These are phyloP conservation scores for Acanthamoeba polyphaga DNA, from an alignment of 208 protist species.

Conservation along the genomic window DNA sequence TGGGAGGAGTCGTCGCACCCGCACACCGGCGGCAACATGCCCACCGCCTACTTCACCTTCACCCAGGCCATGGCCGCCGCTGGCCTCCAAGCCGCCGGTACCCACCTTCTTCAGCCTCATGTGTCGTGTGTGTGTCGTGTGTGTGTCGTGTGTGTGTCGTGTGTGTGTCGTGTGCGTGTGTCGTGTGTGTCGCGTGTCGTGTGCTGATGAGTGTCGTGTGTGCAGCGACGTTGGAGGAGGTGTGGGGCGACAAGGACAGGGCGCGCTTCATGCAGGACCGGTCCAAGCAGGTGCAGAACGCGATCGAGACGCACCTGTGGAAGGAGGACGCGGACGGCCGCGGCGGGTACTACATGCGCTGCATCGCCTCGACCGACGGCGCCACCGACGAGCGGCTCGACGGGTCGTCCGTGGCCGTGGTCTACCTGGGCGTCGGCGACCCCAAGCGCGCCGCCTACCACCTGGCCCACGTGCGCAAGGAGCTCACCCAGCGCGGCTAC, in stretches of 20 bases:
- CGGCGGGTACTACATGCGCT: slow-evolving; percentile 41
- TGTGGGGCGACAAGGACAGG: slow-evolving; percentile 9
- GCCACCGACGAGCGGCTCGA: slow-evolving; percentile 50
- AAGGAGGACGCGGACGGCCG: background rate
- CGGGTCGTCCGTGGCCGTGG: background rate
- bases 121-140: too few relatives aligned
- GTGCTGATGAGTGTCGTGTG: background rate
- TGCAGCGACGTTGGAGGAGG: slow-evolving; percentile 18
- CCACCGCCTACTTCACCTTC: slow-evolving; percentile 74
- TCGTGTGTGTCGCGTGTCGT: background rate
- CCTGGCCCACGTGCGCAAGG: slow-evolving; percentile 12
- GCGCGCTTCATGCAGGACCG: slow-evolving; percentile 5
- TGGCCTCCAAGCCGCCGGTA: slow-evolving; percentile 17
- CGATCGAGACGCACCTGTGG: slow-evolving; percentile 63
- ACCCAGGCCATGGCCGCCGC: slow-evolving; percentile 74
- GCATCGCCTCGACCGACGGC: slow-evolving; percentile 31
- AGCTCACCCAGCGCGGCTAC: slow-evolving; percentile 67
- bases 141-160: too few relatives aligned
- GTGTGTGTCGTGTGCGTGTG: too few relatives aligned
- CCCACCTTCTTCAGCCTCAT: background rate
- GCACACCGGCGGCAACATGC: slow-evolving; percentile 45
- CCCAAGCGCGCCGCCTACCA: slow-evolving; percentile 38
- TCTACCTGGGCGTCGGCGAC: slow-evolving; percentile 50
- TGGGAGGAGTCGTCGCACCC: slow-evolving; percentile 75
- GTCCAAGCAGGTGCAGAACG: background rate